phyloP scores from a whole-genome alignment of 225 moss, liverwort and hornwort species.

The Pseudoscleropodium purum region DNA sequence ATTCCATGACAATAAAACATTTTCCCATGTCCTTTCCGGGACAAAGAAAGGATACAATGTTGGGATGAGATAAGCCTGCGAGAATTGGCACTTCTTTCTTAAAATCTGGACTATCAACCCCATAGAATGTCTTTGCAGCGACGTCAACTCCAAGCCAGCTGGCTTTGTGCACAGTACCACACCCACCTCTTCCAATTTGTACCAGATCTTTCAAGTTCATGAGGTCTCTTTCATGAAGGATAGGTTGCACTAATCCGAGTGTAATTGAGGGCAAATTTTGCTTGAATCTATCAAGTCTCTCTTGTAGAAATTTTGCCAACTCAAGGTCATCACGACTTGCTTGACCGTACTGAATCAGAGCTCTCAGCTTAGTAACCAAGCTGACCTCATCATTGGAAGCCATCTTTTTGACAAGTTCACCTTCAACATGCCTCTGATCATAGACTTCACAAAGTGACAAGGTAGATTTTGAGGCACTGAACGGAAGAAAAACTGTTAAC shows the following conservation, averaged over 20 bases:
- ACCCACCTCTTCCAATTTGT: neutral
- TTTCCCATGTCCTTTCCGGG: neutral
- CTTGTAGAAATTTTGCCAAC: too few relatives aligned
- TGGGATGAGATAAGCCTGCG: neutral
- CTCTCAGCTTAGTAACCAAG: too few relatives aligned
- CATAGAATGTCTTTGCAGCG: neutral
- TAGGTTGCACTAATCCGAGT: neutral
- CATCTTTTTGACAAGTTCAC: neutral
- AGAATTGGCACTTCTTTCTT: neutral
- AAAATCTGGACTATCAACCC: neutral
- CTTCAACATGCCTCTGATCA: neutral
- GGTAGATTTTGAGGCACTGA: fast-evolving
- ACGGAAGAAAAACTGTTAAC: neutral
- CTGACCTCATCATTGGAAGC: too few relatives aligned
- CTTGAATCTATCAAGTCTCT: neutral
- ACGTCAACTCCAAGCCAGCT: neutral
- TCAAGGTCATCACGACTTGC: too few relatives aligned
- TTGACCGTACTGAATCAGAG: too few relatives aligned
- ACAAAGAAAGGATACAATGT: neutral
- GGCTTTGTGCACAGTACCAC: neutral
- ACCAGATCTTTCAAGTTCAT: neutral
- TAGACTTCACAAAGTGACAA: fast-evolving
- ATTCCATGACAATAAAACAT: neutral
- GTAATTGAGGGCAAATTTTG: too few relatives aligned
- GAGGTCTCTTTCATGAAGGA: neutral